phyloP scores from a whole-genome alignment of 371 early-diverging fungal species.

The Funneliformis caledonium region DNA sequence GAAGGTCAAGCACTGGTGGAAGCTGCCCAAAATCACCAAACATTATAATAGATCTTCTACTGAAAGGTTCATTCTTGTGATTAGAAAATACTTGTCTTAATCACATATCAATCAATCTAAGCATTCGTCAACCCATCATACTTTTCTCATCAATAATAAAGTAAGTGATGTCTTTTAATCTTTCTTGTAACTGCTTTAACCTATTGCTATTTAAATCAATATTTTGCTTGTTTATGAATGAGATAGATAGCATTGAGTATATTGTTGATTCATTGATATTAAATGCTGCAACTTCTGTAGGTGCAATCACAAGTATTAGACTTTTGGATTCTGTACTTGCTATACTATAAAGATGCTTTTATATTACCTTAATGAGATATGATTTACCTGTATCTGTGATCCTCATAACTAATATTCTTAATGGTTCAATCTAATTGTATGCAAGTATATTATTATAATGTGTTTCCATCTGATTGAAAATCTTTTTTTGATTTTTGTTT shows the following conservation, averaged over 20 bases:
- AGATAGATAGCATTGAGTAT: background rate
- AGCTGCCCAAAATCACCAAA: too few species aligned
- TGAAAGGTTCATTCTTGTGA: background rate
- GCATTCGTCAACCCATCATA: too few species aligned
- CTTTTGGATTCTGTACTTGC: background rate
- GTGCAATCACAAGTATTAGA: slow-evolving; percentile 1
- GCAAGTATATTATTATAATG: background rate
- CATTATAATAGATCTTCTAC: too few species aligned
- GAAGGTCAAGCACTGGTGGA: too few species aligned
- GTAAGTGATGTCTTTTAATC: too few species aligned
- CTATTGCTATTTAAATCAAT: too few species aligned
- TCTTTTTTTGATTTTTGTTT: too few species aligned
- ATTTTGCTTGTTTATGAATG: too few species aligned
- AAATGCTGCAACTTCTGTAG: background rate
- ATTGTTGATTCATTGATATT: background rate
- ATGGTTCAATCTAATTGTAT: background rate
- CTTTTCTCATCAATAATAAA: too few species aligned
- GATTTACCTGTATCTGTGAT: background rate
- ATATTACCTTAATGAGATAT: background rate
- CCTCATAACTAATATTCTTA: background rate
- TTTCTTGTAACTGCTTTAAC: too few species aligned
- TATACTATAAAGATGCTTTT: background rate
- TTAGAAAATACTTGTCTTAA: background rate
- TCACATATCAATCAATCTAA: too few species aligned
- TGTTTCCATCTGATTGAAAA: too few species aligned